These are phyloP conservation scores for Vitis hybrid DNA, from an alignment of 177 flowering plant species.

Conservation along the genomic window DNA sequence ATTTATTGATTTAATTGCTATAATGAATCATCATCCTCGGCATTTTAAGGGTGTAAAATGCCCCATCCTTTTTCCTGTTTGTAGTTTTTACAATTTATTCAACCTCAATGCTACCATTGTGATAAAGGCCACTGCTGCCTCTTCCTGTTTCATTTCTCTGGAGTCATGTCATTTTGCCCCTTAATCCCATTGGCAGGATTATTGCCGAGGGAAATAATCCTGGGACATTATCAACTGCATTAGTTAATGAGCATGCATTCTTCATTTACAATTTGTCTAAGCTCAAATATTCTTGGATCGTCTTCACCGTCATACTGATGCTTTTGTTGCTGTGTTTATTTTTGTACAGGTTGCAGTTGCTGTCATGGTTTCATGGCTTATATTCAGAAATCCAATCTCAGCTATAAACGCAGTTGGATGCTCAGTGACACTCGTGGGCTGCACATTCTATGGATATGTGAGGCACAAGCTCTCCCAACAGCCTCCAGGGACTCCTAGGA, in stretches of 20 bases:
- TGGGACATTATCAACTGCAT: too few species aligned
- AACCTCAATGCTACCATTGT: too few species aligned
- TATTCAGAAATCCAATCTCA: slow-evolving; percentile 85
- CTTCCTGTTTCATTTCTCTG: too few species aligned
- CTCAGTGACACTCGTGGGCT: slow-evolving; percentile 78
- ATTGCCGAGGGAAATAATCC: too few species aligned
- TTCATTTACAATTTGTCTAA: too few species aligned
- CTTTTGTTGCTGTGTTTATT: neutral
- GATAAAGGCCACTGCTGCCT: too few species aligned
- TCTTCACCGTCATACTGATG: neutral
- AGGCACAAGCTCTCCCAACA: slow-evolving; percentile 83
- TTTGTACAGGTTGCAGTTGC: slow-evolving; percentile 87
- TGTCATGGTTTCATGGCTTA: slow-evolving; percentile 81
- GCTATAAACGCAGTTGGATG: slow-evolving; percentile 85
- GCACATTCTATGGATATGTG: slow-evolving; percentile 96
- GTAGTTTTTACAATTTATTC: too few species aligned
- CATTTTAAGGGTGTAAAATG: neutral
- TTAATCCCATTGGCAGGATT: too few species aligned
- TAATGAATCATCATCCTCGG: neutral
- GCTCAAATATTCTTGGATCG: neutral
- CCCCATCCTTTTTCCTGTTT: too few species aligned
- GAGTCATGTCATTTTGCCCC: too few species aligned
- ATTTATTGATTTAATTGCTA: neutral
- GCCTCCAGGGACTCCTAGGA: slow-evolving; percentile 70
- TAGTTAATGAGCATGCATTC: too few species aligned